Conservation (phyloP, 2,329 filamentous ascomycete species). For the Pseudogymnoascus sp. region DNA sequence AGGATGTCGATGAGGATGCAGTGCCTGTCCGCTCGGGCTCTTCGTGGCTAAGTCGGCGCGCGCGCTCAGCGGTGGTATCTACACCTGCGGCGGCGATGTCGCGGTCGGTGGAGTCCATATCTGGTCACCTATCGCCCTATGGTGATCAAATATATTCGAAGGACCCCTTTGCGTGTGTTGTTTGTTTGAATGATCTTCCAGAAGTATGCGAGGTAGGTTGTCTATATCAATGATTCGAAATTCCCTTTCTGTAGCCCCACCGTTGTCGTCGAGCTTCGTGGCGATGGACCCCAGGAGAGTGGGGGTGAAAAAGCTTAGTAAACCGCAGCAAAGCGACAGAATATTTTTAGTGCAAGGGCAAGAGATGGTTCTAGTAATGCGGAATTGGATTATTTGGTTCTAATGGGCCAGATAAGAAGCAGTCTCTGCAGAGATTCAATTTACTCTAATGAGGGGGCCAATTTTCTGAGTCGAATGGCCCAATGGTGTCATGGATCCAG, state of each 20-base stretch:
- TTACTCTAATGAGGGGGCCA: neutral
- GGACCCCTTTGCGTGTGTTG: neutral
- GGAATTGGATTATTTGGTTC: neutral
- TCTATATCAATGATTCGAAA: constrained; percentile 2
- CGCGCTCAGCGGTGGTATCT: neutral
- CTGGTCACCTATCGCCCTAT: neutral
- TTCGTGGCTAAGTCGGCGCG: constrained; percentile 37
- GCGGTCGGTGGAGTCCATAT: constrained; percentile 6
- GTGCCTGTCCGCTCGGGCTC: constrained; percentile 51
- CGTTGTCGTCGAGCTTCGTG: neutral
- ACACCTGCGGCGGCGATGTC: neutral
- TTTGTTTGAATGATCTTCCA: neutral
- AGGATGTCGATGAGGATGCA: constrained; percentile 43
- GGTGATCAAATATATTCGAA: constrained; percentile 3
- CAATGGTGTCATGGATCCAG: neutral
- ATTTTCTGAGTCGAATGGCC: neutral
- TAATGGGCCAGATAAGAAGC: neutral
- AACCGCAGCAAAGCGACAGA: neutral
- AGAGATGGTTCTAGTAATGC: neutral
- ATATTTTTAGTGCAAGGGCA: neutral
- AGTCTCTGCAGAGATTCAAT: neutral
- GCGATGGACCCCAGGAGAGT: neutral
- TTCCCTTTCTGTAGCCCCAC: neutral
- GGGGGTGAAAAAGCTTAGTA: neutral
- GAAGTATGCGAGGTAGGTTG: neutral